Evolutionary conservation across 2,329 filamentous ascomycete species (phyloP), one percentile per base, ranked within the genome.

Genomic region (Sclerotinia borealis): DNA sequence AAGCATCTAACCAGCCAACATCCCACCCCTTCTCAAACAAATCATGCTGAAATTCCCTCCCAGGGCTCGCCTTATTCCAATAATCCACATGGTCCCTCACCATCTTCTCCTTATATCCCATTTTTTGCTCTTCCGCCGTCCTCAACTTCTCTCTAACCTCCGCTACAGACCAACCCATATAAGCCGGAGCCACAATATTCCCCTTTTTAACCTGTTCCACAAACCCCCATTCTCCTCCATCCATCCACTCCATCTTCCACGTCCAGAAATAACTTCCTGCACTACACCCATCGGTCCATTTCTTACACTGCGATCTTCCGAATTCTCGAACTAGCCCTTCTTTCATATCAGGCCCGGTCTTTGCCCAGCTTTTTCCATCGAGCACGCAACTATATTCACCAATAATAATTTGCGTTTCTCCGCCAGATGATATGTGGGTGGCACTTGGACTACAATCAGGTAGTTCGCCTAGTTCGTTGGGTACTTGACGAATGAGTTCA

Each of bases 151-250:
- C 62, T 7, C 68, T 67, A 5, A 82, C 73, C 10, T 81, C 76
- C 6, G 71, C 67, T 4, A 68, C 68, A 31, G 74, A 63, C 55
- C 82, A 67, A 1, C 68, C 68, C 62, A 81, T 72, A 61, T 75
- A 71, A 43, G 68, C 60, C 41, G 82, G 77, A 1, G 78, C 67
- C 1, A 71, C 68, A 61, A 83, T 76, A 39, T 78, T 76, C 3
- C 75, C 73, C 27, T 76, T 77, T 27, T 81, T 78, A 10, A 76
- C 78, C 73, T 83, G 81, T 43, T 80, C 77, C 25, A 78, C 77
- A 73, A 86, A 85, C 0, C 83, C 83, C 84, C 84, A 86, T 71
- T 84, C 83, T 15, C 83, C 83, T 15, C 83, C 83, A n/a, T 79
- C 78, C 78, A 83, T 83, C 82, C 83, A 85, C 66, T 70, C 72